phyloP scores from a whole-genome alignment of 2,329 filamentous ascomycete species.

The Fusarium buharicum region DNA sequence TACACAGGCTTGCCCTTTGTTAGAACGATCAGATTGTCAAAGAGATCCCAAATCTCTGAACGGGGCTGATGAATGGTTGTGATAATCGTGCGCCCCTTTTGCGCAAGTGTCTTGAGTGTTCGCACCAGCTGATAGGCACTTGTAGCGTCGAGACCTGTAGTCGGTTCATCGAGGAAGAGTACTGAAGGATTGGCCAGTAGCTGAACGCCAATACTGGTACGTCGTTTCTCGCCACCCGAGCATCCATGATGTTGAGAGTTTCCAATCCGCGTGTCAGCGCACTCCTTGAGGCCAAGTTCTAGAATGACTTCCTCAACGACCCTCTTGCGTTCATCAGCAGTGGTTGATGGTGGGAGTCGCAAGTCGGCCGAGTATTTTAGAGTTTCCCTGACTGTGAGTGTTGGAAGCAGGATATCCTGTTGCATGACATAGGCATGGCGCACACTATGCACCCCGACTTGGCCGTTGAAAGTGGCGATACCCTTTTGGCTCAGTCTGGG shows the following conservation, averaged over 20 bases:
- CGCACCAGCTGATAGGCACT: constrained; percentile 79
- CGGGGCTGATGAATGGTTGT: constrained; percentile 81
- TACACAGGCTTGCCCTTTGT: constrained; percentile 75
- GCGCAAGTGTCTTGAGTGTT: constrained; percentile 74
- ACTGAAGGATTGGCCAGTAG: constrained; percentile 82
- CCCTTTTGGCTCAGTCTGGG: constrained; percentile 64
- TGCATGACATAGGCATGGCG: constrained; percentile 79
- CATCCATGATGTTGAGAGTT: constrained; percentile 77
- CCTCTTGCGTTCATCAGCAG: constrained; percentile 64
- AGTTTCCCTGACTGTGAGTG: constrained; percentile 80
- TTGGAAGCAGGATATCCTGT: constrained; percentile 78
- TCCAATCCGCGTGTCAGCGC: constrained; percentile 78
- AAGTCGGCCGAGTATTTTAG: constrained; percentile 78
- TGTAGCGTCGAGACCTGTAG: constrained; percentile 80
- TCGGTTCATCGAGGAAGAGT: constrained; percentile 82
- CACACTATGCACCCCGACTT: constrained; percentile 62
- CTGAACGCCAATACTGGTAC: constrained; percentile 81
- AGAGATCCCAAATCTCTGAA: constrained; percentile 82
- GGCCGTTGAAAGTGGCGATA: constrained; percentile 69
- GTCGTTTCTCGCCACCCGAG: constrained; percentile 80
- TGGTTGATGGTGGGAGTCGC: constrained; percentile 71
- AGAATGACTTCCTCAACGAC: constrained; percentile 82
- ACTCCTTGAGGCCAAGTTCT: constrained; percentile 80
- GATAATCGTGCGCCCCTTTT: constrained; percentile 75
- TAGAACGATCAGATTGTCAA: constrained; percentile 76